phyloP scores from a whole-genome alignment of 2,329 filamentous ascomycete genomes.

The Pseudogymnoascus sp. region DNA sequence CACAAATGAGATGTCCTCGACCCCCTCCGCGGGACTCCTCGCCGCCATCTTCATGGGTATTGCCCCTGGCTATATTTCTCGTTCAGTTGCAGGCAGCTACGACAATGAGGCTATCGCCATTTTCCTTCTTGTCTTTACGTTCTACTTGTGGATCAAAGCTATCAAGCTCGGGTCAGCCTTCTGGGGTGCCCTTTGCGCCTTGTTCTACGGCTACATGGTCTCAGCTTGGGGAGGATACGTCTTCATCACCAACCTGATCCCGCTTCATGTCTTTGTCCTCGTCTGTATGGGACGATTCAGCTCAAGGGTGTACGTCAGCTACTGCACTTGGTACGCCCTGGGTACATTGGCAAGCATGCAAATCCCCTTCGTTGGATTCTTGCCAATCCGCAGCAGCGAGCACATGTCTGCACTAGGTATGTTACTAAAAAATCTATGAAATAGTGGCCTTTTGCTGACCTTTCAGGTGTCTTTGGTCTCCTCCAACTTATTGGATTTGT shows the following conservation, averaged over 20 bases:
- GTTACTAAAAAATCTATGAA: slow-evolving; percentile 23
- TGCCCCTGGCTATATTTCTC: slow-evolving; percentile 91
- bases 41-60: slow-evolving; percentile 97
- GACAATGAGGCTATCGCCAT: slow-evolving; percentile 99
- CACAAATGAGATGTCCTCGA: slow-evolving; percentile 95
- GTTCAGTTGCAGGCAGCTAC: slow-evolving; percentile 96
- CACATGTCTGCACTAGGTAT: slow-evolving; percentile 94
- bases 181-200: slow-evolving; percentile 87
- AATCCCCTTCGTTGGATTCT: slow-evolving; percentile 96
- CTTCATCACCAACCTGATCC: slow-evolving; percentile 96
- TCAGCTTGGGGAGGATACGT: slow-evolving; percentile 99
- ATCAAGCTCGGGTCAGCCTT: slow-evolving; percentile 93
- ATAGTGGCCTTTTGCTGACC: slow-evolving; percentile 17
- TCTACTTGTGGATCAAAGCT: slow-evolving; percentile 98
- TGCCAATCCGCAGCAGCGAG: slow-evolving; percentile 93
- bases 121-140: slow-evolving; percentile 96
- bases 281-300: slow-evolving; percentile 97
- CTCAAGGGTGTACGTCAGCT: slow-evolving; percentile 87
- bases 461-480: slow-evolving; percentile 81
- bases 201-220: slow-evolving; percentile 99
- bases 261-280: slow-evolving; percentile 86
- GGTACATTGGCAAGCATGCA: slow-evolving; percentile 98
- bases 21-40: slow-evolving; percentile 86
- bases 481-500: slow-evolving; percentile 89
- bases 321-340: slow-evolving; percentile 95